Evolutionary conservation across 805 yeast species (phyloP).

Genomic region (Candida morakotiae): DNA sequence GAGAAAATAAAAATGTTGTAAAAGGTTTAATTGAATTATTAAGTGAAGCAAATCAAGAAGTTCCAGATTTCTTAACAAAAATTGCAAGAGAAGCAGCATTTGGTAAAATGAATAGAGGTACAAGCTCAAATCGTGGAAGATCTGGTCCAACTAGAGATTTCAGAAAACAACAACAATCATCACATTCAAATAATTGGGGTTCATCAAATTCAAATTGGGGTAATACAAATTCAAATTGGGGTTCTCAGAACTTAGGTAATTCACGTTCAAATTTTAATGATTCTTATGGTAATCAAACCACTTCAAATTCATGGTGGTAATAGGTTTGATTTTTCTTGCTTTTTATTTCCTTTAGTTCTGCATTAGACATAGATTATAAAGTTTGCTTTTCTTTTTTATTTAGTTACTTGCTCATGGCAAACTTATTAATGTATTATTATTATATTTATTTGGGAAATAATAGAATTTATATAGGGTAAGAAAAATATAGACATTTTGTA

Average conservation of each 20-base stretch:
- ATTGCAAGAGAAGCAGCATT: constrained; percentile 72
- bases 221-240: constrained; percentile 11
- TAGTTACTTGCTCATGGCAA: constrained; percentile 4
- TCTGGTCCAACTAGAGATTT: constrained; percentile 48
- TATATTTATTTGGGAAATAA: constrained; percentile 6
- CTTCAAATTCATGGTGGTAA: constrained; percentile 42
- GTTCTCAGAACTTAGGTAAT: constrained; percentile 3
- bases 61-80: constrained; percentile 81
- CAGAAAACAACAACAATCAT: constrained; percentile 39
- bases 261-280: constrained; percentile 15
- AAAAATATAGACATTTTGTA: not conserved
- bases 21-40: constrained; percentile 84
- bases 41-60: constrained; percentile 95
- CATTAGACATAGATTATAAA: constrained; percentile 12
- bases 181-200: constrained; percentile 24
- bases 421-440: constrained; percentile 9
- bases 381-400: constrained; percentile 9
- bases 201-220: constrained; percentile 14
- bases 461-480: constrained; percentile 2
- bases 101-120: constrained; percentile 34
- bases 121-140: constrained; percentile 45
- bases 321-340: constrained; percentile 5
- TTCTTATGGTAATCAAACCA: constrained; percentile 33
- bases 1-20: constrained; percentile 85
- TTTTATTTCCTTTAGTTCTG: constrained; percentile 13